Percentiles rank a stretch among this genome's conserved stretches.
Evolutionary conservation across 495 filamentous ascomycete species (phyloP).

Genomic region (Coniosporium apollinis): DNA sequence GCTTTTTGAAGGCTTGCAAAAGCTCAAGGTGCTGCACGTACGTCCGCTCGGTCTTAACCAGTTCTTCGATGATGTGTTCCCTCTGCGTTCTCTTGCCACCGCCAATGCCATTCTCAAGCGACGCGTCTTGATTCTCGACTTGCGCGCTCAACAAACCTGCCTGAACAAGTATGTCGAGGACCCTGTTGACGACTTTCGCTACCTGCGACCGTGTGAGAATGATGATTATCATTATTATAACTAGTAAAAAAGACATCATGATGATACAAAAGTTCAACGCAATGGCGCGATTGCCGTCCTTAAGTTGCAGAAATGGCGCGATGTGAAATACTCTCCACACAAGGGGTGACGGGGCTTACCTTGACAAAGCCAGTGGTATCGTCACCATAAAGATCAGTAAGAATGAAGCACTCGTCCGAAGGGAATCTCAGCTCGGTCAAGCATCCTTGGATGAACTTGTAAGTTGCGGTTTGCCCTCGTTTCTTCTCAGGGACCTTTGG

Average conservation of each 20-base stretch:
- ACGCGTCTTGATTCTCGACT: conserved; percentile 2
- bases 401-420: conserved; percentile 71
- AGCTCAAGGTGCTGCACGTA: conserved; percentile 98
- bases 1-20: conserved; percentile 80
- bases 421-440: conserved; percentile 57
- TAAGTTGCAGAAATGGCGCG: too few species aligned
- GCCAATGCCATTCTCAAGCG: conserved; percentile 13
- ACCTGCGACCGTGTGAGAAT: conserved; percentile 34
- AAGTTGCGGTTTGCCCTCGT: conserved; percentile 46
- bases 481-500: conserved; percentile 42
- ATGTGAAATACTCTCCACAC: too few species aligned
- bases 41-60: conserved; percentile 87
- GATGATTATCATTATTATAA: background rate
- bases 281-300: too few species aligned
- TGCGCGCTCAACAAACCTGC: conserved; percentile 37
- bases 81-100: conserved; percentile 52
- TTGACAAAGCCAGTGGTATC: conserved; percentile 97
- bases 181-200: conserved; percentile 67
- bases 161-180: conserved; percentile 69
- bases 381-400: conserved; percentile 78
- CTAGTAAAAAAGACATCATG: background rate
- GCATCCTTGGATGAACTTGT: conserved; percentile 55
- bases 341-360: too few species aligned
- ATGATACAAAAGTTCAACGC: conserved; percentile 1
- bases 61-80: conserved; percentile 73